These are phyloP conservation scores for Arthromyces matolae DNA, from an alignment of 768 basidiomycete species.

Conservation along the genomic window DNA sequence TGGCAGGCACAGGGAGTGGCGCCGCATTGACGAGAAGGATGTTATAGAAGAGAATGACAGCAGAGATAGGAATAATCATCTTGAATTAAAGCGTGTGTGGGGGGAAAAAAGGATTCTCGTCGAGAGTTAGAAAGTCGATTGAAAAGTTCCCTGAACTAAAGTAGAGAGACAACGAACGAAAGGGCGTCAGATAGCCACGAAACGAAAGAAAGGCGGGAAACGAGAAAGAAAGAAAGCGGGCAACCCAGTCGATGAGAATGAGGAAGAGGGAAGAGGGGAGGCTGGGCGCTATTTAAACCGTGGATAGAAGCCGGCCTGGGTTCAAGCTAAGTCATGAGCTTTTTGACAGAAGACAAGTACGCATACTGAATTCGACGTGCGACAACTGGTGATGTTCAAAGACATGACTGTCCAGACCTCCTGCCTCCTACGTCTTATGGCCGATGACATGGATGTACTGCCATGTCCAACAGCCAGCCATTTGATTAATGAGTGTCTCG, in stretches of 20 bases:
- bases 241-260: conserved; percentile 11
- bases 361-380: too few species aligned
- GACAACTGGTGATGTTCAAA: too few species aligned
- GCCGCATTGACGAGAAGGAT: conserved; percentile 7
- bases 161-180: conserved; percentile 6
- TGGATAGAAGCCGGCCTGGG: too few species aligned
- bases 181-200: conserved; percentile 12
- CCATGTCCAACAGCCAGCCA: too few species aligned
- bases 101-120: conserved; percentile 7
- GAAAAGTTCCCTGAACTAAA: conserved; percentile 1
- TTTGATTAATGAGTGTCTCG: too few species aligned
- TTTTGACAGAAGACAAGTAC: too few species aligned
- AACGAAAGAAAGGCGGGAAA: conserved; percentile 7
- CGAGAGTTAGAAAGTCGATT: conserved; percentile 3
- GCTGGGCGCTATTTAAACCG: conserved; percentile 1
- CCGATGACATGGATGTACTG: too few species aligned
- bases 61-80: conserved; percentile 9
- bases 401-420: too few species aligned
- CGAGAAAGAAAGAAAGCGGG: conserved; percentile 4
- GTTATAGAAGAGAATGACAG: conserved; percentile 7
- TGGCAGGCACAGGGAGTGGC: background rate
- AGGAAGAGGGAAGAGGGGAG: background rate
- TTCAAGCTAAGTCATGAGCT: too few species aligned
- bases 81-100: background rate
- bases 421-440: too few species aligned